These are phyloP conservation scores for Tephrocybe sp. DNA, from an alignment of 768 basidiomycete species.

Conservation along the genomic window DNA sequence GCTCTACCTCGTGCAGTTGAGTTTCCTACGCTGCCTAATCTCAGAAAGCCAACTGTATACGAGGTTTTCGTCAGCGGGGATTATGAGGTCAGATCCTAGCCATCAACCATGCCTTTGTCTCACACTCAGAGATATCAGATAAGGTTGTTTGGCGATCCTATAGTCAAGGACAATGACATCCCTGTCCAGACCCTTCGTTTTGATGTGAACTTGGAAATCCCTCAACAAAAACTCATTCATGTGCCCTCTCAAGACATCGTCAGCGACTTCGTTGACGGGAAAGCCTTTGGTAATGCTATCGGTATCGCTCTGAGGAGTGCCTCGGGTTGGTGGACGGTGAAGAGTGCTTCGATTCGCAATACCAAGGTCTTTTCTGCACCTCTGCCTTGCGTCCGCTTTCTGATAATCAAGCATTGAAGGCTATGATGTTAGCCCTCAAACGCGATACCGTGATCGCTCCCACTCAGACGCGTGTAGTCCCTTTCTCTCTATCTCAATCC, in stretches of 20 bases:
- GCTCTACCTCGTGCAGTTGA: constrained; percentile 47
- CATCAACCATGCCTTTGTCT: neutral
- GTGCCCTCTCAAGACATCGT: constrained; percentile 53
- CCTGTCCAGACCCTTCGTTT: constrained; percentile 63
- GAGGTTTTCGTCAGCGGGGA: constrained; percentile 76
- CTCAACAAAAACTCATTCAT: constrained; percentile 31
- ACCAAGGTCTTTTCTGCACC: constrained; percentile 12
- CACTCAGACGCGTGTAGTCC: constrained; percentile 61
- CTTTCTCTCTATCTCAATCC: constrained; percentile 47
- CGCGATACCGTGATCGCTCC: constrained; percentile 48
- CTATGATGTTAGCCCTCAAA: constrained; percentile 27
- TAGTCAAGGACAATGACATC: constrained; percentile 31
- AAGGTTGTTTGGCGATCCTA: constrained; percentile 80
- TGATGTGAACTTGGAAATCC: constrained; percentile 40
- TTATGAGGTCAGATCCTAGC: constrained; percentile 60
- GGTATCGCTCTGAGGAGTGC: constrained; percentile 62
- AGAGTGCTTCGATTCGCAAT: constrained; percentile 18
- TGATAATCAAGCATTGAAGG: constrained; percentile 18
- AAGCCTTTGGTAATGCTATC: constrained; percentile 68
- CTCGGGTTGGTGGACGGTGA: constrained; percentile 57
- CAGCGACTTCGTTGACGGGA: constrained; percentile 74
- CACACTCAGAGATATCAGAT: constrained; percentile 45
- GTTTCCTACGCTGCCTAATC: constrained; percentile 48
- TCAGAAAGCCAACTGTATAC: constrained; percentile 48
- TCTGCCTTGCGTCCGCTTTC: neutral